Percentiles rank a stretch among this genome's conserved stretches.
These are phyloP conservation scores for Botrytis paeoniae DNA, from an alignment of 2,329 filamentous ascomycete species.

Conservation along the genomic window DNA sequence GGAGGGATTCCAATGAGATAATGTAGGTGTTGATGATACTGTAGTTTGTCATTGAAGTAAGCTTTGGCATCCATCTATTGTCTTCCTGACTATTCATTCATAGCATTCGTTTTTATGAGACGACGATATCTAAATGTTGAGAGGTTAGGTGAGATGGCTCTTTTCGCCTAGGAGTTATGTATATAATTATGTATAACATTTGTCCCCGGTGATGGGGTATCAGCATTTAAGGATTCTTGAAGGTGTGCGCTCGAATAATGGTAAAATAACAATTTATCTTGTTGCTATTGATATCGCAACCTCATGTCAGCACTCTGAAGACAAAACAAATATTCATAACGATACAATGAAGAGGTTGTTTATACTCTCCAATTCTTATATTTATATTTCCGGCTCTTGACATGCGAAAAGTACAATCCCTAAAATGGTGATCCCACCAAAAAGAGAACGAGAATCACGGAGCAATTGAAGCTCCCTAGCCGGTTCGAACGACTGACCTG, in stretches of 20 bases:
- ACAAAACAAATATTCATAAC: too few species aligned
- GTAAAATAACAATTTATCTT: too few species aligned
- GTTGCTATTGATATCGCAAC: too few species aligned
- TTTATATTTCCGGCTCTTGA: too few species aligned
- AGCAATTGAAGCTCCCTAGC: conserved; percentile 12
- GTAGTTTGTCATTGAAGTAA: neutral
- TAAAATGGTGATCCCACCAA: too few species aligned
- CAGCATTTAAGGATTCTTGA: too few species aligned
- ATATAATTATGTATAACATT: too few species aligned
- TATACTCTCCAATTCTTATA: too few species aligned
- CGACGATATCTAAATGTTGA: neutral
- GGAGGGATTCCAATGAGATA: neutral
- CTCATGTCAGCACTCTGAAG: too few species aligned
- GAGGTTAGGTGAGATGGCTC: neutral
- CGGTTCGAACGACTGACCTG: conserved; percentile 19
- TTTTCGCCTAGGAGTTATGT: neutral
- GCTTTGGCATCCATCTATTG: neutral
- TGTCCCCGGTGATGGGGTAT: neutral
- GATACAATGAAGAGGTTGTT: too few species aligned
- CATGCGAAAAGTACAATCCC: too few species aligned
- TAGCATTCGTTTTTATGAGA: neutral
- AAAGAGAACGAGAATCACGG: neutral
- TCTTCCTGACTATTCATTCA: neutral
- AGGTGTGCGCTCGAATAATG: too few species aligned
- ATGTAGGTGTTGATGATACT: neutral